These are phyloP conservation scores for Quercus alba DNA, from an alignment of 306 rosid species.

Conservation along the genomic window DNA sequence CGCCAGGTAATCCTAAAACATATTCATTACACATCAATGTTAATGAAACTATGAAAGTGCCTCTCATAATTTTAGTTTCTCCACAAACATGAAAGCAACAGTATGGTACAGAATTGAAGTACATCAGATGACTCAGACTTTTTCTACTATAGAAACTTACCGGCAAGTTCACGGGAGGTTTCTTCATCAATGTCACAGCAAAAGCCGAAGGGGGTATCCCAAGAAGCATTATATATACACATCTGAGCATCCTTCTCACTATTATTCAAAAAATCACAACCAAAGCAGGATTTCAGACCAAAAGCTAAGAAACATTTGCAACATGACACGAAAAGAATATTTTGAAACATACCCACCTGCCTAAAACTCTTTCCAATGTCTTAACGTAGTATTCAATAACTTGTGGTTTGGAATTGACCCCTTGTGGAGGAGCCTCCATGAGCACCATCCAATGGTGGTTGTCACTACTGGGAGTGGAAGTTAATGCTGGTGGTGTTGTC, in stretches of 20 bases:
- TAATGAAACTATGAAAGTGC: not conserved
- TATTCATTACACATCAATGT: not conserved
- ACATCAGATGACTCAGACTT: not conserved
- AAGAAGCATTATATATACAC: conserved; percentile 79
- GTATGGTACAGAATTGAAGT: not conserved
- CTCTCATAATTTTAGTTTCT: not conserved
- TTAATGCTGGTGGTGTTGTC: conserved; percentile 17
- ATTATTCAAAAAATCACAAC: conserved; percentile 18
- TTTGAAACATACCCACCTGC: conserved; percentile 44
- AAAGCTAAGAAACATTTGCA: not conserved
- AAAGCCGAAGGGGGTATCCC: conserved; percentile 60
- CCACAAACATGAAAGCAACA: conserved; percentile 2
- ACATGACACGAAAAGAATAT: not conserved
- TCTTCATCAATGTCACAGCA: conserved; percentile 77
- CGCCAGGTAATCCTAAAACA: conserved; percentile 63
- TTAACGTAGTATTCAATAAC: conserved; percentile 55
- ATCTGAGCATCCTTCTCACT: conserved; percentile 83
- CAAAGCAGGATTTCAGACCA: conserved; percentile 9
- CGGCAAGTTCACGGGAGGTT: conserved; percentile 51
- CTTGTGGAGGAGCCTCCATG: conserved; percentile 59
- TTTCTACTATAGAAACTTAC: conserved; percentile 31
- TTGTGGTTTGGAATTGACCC: conserved; percentile 42
- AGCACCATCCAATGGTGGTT: conserved; percentile 72
- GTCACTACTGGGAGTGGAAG: conserved; percentile 27
- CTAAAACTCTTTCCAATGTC: conserved; percentile 49